Evolutionary conservation across 345 rosid genomes (phyloP).

Genomic region (Moricandia moricandioides): DNA sequence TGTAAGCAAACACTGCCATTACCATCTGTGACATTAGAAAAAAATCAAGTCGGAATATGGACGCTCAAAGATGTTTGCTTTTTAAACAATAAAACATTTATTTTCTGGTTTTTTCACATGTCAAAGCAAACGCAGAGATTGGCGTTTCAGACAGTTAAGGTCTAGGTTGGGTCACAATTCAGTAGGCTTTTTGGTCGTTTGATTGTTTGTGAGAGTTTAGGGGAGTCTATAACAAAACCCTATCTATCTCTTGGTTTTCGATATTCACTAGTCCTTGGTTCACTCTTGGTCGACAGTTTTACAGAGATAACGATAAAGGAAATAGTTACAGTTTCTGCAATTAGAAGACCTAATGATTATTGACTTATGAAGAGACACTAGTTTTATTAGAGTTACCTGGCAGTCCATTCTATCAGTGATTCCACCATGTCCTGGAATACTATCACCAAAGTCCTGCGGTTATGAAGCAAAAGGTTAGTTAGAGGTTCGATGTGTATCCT

Average conservation of each 20-base stretch:
- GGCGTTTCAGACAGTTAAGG: too few relatives aligned
- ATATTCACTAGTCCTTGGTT: too few relatives aligned
- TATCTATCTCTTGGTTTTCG: too few relatives aligned
- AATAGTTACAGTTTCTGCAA: neutral
- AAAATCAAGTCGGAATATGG: neutral
- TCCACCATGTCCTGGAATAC: constrained; percentile 99
- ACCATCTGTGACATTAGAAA: constrained; percentile 63
- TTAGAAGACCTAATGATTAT: neutral
- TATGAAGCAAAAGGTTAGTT: neutral
- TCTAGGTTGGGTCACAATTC: too few relatives aligned
- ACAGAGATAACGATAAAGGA: too few relatives aligned
- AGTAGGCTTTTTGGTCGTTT: too few relatives aligned
- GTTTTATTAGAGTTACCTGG: constrained; percentile 53
- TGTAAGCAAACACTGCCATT: constrained; percentile 98
- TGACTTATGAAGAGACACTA: neutral
- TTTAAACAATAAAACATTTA: too few relatives aligned
- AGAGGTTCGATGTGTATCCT: neutral
- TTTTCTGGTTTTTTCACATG: too few relatives aligned
- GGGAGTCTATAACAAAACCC: too few relatives aligned
- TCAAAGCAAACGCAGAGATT: too few relatives aligned
- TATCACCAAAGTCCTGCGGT: constrained; percentile 93
- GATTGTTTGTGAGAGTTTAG: too few relatives aligned
- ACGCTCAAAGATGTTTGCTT: neutral
- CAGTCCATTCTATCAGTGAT: constrained; percentile 98
- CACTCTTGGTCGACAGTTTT: too few relatives aligned